Evolutionary conservation across 352 stramenopile species (phyloP), one percentile per base, ranked within the genome.

Genomic region (Phytophthora cajani): DNA sequence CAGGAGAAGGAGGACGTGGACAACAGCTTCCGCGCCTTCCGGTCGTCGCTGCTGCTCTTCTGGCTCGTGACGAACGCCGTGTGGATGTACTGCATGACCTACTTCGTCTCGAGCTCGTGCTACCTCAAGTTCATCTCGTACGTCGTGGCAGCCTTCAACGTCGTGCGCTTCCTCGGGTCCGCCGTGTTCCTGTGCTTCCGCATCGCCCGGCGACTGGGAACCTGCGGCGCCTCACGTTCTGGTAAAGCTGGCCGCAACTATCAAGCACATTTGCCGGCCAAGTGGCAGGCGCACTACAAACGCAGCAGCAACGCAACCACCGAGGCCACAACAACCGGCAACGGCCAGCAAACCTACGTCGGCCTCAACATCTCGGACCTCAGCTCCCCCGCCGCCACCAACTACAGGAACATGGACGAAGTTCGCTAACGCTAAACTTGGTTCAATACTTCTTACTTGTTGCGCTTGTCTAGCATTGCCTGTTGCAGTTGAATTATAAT

Each of bases 1-100:
- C 51, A 57, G 2, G 80, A 84, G 59, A 82, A 85, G 40, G 75
- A 88, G 53, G 75, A 88, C 33, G 75, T 85, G 27, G 77, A 83
- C 72, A 85, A 85, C 71, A 84, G 76, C 30, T 82, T 85, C 56
- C 68, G 70, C 2, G 75, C 78, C 0, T 88, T 88, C 58, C 72
- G 75, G 14, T 86, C 80, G 21, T 74, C 71, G 3, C 56, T 88
- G 32, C 73, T 88, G 50, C 63, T 88, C 21, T 80, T 80, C 25
- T 88, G 80, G 80, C 78, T 88, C 50, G 74, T 81, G 21, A 77
- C 79, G 12, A 87, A 87, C 58, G 79, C 65, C 16, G 53, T 80
- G 5, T 87, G 77, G 74, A 60, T 85, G 44, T 84, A 80, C 72
- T 55, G 65, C 27, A 82, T 84, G 67, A 80, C 71, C 27, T 72